A percentile compares a stretch with the other conserved stretches of the same genome.
Conservation (phyloP, 2,329 filamentous ascomycete genomes). For the Dendryphion nanum region DNA sequence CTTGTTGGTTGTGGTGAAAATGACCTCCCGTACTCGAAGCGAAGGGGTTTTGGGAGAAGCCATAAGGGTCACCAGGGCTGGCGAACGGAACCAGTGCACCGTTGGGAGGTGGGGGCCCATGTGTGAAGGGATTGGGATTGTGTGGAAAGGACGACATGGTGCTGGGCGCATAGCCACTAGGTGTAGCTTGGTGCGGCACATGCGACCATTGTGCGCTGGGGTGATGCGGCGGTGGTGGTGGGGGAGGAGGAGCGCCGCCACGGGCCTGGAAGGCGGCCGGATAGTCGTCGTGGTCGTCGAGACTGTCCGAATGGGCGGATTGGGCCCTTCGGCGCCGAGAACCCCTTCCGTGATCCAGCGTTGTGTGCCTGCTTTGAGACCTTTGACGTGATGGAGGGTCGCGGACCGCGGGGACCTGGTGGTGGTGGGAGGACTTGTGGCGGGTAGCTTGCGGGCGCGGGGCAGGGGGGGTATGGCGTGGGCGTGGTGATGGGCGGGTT, state of each 20-base stretch:
- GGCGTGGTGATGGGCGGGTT: constrained; percentile 32
- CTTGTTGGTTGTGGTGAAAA: constrained; percentile 34
- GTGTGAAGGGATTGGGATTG: constrained; percentile 25
- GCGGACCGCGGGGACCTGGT: constrained; percentile 13
- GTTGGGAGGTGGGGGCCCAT: constrained; percentile 18
- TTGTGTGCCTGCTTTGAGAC: constrained; percentile 29
- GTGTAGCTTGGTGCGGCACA: constrained; percentile 29
- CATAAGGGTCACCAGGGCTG: constrained; percentile 40
- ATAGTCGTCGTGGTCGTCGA: constrained; percentile 48
- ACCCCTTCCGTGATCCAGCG: constrained; percentile 27
- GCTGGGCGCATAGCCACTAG: constrained; percentile 39
- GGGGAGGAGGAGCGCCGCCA: constrained; percentile 8
- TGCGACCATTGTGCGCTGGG: constrained; percentile 38
- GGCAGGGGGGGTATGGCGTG: constrained; percentile 22
- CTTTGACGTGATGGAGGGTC: constrained; percentile 33
- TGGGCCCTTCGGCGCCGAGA: constrained; percentile 20
- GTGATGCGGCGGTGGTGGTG: constrained; percentile 31
- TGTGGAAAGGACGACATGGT: constrained; percentile 38
- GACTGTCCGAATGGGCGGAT: constrained; percentile 40
- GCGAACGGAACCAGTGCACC: constrained; percentile 32
- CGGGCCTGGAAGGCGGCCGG: constrained; percentile 37
- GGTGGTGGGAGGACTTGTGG: constrained; percentile 41
- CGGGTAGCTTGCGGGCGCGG: constrained; percentile 39
- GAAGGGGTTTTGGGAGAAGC: constrained; percentile 35
- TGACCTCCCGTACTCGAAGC: constrained; percentile 31